phyloP scores from a whole-genome alignment of 192 early-diverging fungal species.

The Coemansia sp. region DNA sequence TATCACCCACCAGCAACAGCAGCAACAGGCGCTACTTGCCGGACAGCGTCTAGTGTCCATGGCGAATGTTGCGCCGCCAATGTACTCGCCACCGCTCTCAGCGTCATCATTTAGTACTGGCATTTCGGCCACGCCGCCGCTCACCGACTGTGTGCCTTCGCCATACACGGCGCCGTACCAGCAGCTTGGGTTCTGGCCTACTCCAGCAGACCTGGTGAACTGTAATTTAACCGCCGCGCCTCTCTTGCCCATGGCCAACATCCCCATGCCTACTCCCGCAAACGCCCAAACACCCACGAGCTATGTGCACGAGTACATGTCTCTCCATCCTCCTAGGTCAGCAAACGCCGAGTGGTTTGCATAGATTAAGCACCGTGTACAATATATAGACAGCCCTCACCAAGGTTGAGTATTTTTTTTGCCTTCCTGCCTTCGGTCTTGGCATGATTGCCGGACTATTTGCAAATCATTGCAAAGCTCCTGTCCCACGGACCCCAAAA shows the following conservation, averaged over 20 bases:
- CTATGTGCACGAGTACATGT: background rate
- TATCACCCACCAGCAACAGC: conserved; percentile 13
- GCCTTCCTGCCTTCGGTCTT: too few relatives aligned
- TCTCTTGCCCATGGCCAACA: conserved; percentile 1
- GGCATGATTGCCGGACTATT: too few relatives aligned
- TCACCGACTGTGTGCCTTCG: conserved; percentile 6
- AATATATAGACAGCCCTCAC: background rate
- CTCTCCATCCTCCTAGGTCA: background rate
- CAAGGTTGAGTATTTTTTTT: background rate
- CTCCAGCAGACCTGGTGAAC: background rate
- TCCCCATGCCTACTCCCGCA: background rate
- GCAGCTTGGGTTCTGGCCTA: background rate
- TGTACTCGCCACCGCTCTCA: conserved; percentile 31
- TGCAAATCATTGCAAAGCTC: background rate
- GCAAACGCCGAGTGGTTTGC: conserved; percentile 27
- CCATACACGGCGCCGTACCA: background rate
- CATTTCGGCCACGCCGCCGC: conserved; percentile 8
- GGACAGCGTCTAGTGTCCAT: conserved; percentile 1
- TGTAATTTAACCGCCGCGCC: conserved; percentile 6
- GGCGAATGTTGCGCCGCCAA: background rate
- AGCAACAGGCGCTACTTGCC: conserved; percentile 1
- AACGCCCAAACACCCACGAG: background rate
- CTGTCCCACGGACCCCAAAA: too few relatives aligned
- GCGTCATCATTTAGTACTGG: conserved; percentile 15
- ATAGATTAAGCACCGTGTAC: background rate